Evolutionary conservation across 2,329 filamentous ascomycete species (phyloP).

Genomic region (Phaeophleospora eucalypticola): DNA sequence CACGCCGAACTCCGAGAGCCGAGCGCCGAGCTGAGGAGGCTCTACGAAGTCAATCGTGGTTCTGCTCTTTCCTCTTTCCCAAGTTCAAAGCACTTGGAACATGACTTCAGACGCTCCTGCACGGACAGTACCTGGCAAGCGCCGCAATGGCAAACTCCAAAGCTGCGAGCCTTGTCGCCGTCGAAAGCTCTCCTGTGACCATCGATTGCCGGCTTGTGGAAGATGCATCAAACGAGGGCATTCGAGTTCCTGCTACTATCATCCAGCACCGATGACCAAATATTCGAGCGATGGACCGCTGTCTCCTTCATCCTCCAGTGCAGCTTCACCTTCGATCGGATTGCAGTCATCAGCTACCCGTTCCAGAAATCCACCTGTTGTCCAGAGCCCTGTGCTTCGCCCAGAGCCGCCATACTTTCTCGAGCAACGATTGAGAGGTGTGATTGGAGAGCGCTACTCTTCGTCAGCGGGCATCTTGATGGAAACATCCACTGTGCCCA

Average conservation of each 20-base stretch:
- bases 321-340: not conserved
- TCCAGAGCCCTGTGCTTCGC: not conserved
- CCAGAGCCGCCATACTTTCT: constrained; percentile 4
- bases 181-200: constrained; percentile 25
- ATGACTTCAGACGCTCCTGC: constrained; percentile 1
- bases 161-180: constrained; percentile 24
- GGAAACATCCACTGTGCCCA: constrained; percentile 7
- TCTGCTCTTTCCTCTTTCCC: not conserved
- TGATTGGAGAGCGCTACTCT: constrained; percentile 11
- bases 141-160: constrained; percentile 25
- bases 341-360: not conserved
- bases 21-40: not conserved
- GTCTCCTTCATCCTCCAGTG: constrained; percentile 1
- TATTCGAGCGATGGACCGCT: not conserved
- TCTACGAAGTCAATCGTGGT: not conserved
- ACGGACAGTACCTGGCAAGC: constrained; percentile 16
- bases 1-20: constrained; percentile 1
- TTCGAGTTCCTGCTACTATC: constrained; percentile 19
- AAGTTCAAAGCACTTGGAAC: not conserved
- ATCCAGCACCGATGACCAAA: constrained; percentile 24
- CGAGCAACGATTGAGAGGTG: constrained; percentile 6
- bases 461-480: constrained; percentile 20
- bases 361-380: not conserved
- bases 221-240: constrained; percentile 19
- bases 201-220: constrained; percentile 19